Conservation (phyloP, 2,329 filamentous ascomycete species). For the Verticillium alfalfae region DNA sequence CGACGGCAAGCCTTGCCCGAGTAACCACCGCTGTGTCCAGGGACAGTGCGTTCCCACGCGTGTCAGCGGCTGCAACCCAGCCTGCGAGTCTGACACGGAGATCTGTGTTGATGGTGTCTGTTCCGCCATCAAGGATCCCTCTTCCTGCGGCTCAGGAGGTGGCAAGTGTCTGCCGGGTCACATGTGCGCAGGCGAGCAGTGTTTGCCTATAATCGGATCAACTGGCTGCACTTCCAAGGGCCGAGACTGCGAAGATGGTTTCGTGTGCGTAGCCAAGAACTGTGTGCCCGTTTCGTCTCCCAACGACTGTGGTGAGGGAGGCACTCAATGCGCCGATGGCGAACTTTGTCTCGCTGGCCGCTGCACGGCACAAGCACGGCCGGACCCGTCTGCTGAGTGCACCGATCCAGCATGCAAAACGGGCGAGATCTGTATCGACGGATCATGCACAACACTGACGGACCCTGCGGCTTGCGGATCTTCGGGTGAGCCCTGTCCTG, state of each 20-base stretch:
- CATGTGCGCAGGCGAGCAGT: not conserved
- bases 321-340: not conserved
- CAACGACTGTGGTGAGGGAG: not conserved
- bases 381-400: not conserved
- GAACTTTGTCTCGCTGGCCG: not conserved
- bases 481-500: not conserved
- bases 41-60: not conserved
- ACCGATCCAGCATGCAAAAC: not conserved
- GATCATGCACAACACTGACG: not conserved
- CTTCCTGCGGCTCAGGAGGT: not conserved
- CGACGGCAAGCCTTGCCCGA: not conserved
- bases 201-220: not conserved
- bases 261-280: not conserved
- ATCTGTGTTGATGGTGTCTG: not conserved
- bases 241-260: not conserved
- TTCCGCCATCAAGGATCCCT: not conserved
- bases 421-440: not conserved
- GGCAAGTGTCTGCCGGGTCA: not conserved
- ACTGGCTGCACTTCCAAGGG: not conserved
- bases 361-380: not conserved
- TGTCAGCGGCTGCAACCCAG: not conserved
- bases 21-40: not conserved
- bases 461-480: not conserved
- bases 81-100: not conserved
- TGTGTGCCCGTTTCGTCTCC: not conserved